Evolutionary conservation across 164 flowering plant genomes (phyloP).

Genomic region (Piper longum): DNA sequence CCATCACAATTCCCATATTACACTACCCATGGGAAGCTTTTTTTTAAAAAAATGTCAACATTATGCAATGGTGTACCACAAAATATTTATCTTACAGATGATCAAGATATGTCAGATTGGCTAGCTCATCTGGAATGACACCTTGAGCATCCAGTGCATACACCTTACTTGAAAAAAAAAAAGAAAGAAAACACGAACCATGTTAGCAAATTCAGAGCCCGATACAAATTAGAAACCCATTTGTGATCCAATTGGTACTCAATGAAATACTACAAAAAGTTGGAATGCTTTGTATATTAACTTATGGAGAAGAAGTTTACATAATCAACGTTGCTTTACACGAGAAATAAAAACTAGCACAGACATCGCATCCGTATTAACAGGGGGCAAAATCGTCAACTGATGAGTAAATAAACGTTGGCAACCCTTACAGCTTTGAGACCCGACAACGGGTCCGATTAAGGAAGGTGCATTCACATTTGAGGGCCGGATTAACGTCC

Average conservation of each 20-base stretch:
- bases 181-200: not conserved
- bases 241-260: too few relatives aligned
- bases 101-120: not conserved
- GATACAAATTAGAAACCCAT: not conserved
- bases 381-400: not conserved
- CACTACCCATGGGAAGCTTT: too few relatives aligned
- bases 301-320: too few relatives aligned
- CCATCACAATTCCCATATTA: too few relatives aligned
- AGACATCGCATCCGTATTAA: not conserved
- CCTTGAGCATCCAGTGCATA: slow-evolving; percentile 1
- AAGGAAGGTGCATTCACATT: slow-evolving; percentile 4
- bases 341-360: too few relatives aligned
- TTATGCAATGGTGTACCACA: not conserved
- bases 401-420: not conserved
- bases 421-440: slow-evolving; percentile 7
- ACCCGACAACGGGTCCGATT: slow-evolving; percentile 10
- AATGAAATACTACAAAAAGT: too few relatives aligned
- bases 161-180: not conserved
- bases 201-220: not conserved
- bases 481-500: slow-evolving; percentile 9
- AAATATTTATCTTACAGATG: not conserved
- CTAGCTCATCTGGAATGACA: not conserved
- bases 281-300: too few relatives aligned
- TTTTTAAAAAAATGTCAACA: not conserved
- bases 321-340: too few relatives aligned